These are phyloP conservation scores for Emergomyces pasteurianus DNA, from an alignment of 2,329 filamentous ascomycete species.

Conservation along the genomic window DNA sequence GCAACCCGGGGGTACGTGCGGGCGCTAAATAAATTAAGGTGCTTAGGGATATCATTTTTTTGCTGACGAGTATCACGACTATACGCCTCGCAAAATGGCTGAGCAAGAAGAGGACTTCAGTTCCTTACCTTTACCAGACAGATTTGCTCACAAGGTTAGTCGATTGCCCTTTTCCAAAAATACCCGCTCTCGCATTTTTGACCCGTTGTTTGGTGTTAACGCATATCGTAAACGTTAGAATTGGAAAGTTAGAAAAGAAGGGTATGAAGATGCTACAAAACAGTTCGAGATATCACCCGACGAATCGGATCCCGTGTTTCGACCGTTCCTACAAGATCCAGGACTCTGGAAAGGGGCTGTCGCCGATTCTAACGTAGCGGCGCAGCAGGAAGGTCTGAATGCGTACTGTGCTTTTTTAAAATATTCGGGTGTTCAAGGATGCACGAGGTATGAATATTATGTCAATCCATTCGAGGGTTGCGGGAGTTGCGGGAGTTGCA, in stretches of 20 bases:
- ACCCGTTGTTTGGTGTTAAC: not conserved
- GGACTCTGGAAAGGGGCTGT: constrained; percentile 86
- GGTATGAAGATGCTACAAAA: constrained; percentile 84
- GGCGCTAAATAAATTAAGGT: not conserved
- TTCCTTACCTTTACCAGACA: constrained; percentile 63
- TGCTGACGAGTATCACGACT: not conserved
- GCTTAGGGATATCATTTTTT: not conserved
- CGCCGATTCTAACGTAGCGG: constrained; percentile 89
- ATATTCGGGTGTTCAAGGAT: constrained; percentile 70
- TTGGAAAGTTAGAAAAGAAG: constrained; percentile 95
- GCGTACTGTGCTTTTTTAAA: constrained; percentile 88
- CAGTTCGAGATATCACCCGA: constrained; percentile 74
- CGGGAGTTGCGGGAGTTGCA: too few species aligned
- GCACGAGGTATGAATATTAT: constrained; percentile 44
- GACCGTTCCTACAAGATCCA: constrained; percentile 75
- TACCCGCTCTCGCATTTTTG: not conserved
- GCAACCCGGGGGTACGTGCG: not conserved
- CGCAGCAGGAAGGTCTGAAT: constrained; percentile 82
- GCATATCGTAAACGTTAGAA: constrained; percentile 39
- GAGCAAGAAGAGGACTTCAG: constrained; percentile 75
- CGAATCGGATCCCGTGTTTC: constrained; percentile 74
- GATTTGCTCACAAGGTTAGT: constrained; percentile 67
- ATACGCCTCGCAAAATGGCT: constrained; percentile 46
- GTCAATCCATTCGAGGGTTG: not conserved
- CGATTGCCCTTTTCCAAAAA: not conserved